Conservation (phyloP, 2,329 filamentous ascomycete species). For the Hypoxylon sp. region DNA sequence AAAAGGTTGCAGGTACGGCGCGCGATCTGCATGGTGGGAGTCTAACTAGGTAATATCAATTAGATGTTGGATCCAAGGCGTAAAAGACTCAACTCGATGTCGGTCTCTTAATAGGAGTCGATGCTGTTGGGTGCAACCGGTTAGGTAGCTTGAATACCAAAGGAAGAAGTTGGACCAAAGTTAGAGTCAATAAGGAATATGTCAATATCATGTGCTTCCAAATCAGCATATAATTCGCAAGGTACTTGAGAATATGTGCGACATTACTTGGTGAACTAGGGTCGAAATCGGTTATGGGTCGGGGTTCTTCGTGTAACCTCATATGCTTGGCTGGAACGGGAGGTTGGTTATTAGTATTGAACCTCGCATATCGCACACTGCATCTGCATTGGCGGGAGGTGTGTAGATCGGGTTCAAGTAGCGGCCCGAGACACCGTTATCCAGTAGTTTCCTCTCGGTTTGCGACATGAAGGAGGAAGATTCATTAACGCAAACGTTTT, state of each 20-base stretch:
- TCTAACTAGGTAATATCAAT: not conserved
- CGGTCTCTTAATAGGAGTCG: conserved; percentile 3
- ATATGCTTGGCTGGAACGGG: conserved; percentile 22
- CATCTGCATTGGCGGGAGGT: conserved; percentile 36
- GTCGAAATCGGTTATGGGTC: conserved; percentile 19
- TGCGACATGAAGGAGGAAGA: conserved; percentile 27
- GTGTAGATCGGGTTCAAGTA: conserved; percentile 41
- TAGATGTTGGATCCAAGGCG: not conserved
- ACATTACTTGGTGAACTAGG: conserved; percentile 4
- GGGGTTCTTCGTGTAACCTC: conserved; percentile 30
- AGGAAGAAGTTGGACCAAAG: conserved; percentile 8
- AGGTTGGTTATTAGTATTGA: conserved; percentile 20
- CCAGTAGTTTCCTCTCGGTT: conserved; percentile 37
- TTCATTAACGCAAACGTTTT: conserved; percentile 30
- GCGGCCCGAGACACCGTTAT: conserved; percentile 37
- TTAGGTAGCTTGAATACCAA: not conserved
- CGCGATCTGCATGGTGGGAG: conserved; percentile 25
- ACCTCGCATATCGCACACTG: conserved; percentile 39
- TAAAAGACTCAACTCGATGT: conserved; percentile 2
- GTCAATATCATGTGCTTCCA: conserved; percentile 18
- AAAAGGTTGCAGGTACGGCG: conserved; percentile 26
- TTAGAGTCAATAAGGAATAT: conserved; percentile 10
- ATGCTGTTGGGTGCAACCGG: conserved; percentile 4
- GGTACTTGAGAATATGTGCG: conserved; percentile 14
- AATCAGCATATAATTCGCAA: conserved; percentile 14